Percentiles rank a stretch among this genome's conserved stretches.
Conservation (phyloP, 1,284 basidiomycete species). For the Ceratobasidium sp. region DNA sequence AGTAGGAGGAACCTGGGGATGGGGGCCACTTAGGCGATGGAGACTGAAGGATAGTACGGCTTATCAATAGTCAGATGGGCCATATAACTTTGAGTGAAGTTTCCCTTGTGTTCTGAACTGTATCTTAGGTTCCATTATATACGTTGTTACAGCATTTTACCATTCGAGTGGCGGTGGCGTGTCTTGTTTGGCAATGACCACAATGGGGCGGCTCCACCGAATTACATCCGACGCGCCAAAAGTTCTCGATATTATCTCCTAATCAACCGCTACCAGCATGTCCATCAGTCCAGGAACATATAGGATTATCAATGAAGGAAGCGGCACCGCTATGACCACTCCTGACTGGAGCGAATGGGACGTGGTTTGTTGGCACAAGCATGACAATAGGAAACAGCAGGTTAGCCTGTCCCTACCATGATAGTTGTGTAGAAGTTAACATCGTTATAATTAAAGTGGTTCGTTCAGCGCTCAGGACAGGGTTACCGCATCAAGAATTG, state of each 20-base stretch:
- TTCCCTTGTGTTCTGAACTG: not conserved
- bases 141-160: too few species aligned
- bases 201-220: too few species aligned
- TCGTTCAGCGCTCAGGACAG: slow-evolving; percentile 17
- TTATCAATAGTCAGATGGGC: slow-evolving; percentile 59
- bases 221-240: too few species aligned
- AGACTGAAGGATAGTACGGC: slow-evolving; percentile 76
- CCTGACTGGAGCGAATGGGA: slow-evolving; percentile 15
- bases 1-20: slow-evolving; percentile 70
- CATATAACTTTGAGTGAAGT: not conserved
- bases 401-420: not conserved
- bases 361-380: slow-evolving; percentile 21
- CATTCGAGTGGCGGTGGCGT: too few species aligned
- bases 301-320: not conserved
- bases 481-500: slow-evolving; percentile 32
- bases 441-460: slow-evolving; percentile 4
- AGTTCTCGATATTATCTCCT: too few species aligned
- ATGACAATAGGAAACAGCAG: slow-evolving; percentile 25
- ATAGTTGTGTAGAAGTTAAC: not conserved
- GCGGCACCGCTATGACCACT: slow-evolving; percentile 5
- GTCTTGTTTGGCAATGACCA: too few species aligned
- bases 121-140: not conserved
- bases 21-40: slow-evolving; percentile 78
- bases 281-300: slow-evolving; percentile 16
- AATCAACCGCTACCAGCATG: too few species aligned